Evolutionary conservation across 257 asterid species (phyloP).

Genomic region (Nicotiana paniculata): DNA sequence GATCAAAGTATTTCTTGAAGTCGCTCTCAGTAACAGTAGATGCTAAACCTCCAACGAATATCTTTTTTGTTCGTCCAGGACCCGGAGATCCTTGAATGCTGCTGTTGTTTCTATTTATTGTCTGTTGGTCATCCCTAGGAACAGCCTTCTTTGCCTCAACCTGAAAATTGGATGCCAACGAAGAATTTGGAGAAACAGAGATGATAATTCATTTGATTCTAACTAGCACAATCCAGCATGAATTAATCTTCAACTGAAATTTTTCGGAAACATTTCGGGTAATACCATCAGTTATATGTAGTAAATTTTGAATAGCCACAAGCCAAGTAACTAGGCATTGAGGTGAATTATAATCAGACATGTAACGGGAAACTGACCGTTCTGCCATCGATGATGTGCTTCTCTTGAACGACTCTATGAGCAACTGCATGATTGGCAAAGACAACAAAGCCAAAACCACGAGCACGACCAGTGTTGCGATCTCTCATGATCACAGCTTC

Average conservation of each 20-base stretch:
- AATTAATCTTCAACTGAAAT: background rate
- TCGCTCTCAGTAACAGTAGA: slow-evolving; percentile 72
- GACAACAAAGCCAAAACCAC: slow-evolving; percentile 81
- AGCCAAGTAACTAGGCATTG: background rate
- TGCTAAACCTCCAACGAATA: slow-evolving; percentile 88
- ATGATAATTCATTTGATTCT: background rate
- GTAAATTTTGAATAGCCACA: background rate
- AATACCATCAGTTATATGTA: background rate
- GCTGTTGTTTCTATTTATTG: slow-evolving; percentile 44
- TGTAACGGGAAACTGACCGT: slow-evolving; percentile 34
- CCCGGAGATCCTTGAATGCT: slow-evolving; percentile 74
- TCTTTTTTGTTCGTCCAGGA: slow-evolving; percentile 78
- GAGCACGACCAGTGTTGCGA: slow-evolving; percentile 74
- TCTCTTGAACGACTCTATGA: slow-evolving; percentile 65
- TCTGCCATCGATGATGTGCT: slow-evolving; percentile 73
- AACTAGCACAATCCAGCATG: background rate
- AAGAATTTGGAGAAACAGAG: slow-evolving; percentile 12
- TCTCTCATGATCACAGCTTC: slow-evolving; percentile 87
- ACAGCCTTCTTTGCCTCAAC: slow-evolving; percentile 92
- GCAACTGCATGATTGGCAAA: slow-evolving; percentile 65
- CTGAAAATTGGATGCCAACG: slow-evolving; percentile 29
- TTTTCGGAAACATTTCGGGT: background rate
- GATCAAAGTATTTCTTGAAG: slow-evolving; percentile 66
- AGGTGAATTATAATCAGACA: background rate
- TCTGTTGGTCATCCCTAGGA: slow-evolving; percentile 70